Percentiles rank a stretch among this genome's conserved stretches.
These are phyloP conservation scores for Penstemon eatonii DNA, from an alignment of 257 asterid species.

Conservation along the genomic window DNA sequence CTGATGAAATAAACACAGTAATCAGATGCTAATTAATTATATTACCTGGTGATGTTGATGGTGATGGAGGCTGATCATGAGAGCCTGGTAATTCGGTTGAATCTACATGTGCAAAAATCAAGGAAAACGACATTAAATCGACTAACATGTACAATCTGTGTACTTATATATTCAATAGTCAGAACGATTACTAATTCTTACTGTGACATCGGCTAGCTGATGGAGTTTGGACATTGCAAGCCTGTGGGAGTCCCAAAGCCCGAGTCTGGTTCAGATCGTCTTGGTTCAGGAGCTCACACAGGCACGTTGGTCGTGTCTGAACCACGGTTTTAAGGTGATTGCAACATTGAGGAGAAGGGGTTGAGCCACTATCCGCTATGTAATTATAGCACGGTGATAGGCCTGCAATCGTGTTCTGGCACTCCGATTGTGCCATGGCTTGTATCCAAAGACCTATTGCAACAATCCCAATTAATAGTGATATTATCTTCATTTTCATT, in stretches of 20 bases:
- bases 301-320: not conserved
- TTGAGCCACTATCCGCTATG: constrained; percentile 22
- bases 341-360: constrained; percentile 30
- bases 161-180: not conserved
- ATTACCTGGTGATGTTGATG: not conserved
- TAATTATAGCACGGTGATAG: constrained; percentile 27
- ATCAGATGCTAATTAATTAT: not conserved
- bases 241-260: constrained; percentile 39
- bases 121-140: no score
- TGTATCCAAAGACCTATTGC: not conserved
- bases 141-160: not conserved
- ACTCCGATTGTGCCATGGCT: constrained; percentile 12
- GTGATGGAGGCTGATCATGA: not conserved
- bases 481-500: not conserved
- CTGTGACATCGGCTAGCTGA: constrained; percentile 34
- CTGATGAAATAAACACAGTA: no score
- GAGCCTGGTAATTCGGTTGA: not conserved
- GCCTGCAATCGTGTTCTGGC: constrained; percentile 1
- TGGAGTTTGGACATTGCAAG: constrained; percentile 50
- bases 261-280: constrained; percentile 22
- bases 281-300: not conserved
- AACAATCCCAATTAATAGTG: not conserved
- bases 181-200: not conserved
- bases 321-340: constrained; percentile 23
- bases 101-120: constrained; percentile 6